Evolutionary conservation across 2,329 filamentous ascomycete genomes (phyloP).

Genomic region (Beauveria australis): DNA sequence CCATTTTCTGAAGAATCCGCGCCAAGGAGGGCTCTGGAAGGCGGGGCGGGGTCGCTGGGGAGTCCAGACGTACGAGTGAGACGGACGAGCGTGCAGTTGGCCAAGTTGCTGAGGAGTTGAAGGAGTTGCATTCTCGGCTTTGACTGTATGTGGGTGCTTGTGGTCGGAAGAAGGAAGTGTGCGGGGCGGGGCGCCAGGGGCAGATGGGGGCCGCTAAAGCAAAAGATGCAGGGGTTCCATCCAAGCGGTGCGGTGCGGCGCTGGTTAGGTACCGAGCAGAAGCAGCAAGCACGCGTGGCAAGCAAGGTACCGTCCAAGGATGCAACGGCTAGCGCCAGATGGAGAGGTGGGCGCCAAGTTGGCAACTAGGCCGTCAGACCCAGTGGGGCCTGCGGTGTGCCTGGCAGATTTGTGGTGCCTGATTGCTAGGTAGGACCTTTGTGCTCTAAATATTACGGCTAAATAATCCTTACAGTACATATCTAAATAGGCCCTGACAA

Average conservation of each 20-base stretch:
- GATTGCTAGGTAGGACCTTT: not conserved
- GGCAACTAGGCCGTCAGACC: not conserved
- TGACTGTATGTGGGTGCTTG: not conserved
- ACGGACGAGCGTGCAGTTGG: not conserved
- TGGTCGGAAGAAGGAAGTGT: not conserved
- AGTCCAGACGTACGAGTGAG: not conserved
- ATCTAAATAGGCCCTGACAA: not conserved
- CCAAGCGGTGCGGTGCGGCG: not conserved
- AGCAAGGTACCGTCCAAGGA: not conserved
- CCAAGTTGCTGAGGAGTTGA: not conserved
- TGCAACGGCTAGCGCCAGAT: slow-evolving; percentile 1
- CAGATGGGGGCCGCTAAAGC: not conserved
- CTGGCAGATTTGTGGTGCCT: not conserved
- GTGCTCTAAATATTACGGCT: too few species aligned
- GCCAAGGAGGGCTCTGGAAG: slow-evolving; percentile 3
- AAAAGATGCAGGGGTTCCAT: not conserved
- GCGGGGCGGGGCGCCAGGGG: not conserved
- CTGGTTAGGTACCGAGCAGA: not conserved
- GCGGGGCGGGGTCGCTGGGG: not conserved
- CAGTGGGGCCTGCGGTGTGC: not conserved
- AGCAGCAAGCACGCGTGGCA: not conserved
- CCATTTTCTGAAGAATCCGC: not conserved
- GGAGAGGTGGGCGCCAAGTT: not conserved
- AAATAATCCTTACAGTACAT: too few species aligned
- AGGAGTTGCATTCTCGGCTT: too few species aligned